Percentiles rank a stretch among this genome's conserved stretches.
Conservation (phyloP, 2,329 filamentous ascomycete species). For the Pseudogymnoascus sp. region DNA sequence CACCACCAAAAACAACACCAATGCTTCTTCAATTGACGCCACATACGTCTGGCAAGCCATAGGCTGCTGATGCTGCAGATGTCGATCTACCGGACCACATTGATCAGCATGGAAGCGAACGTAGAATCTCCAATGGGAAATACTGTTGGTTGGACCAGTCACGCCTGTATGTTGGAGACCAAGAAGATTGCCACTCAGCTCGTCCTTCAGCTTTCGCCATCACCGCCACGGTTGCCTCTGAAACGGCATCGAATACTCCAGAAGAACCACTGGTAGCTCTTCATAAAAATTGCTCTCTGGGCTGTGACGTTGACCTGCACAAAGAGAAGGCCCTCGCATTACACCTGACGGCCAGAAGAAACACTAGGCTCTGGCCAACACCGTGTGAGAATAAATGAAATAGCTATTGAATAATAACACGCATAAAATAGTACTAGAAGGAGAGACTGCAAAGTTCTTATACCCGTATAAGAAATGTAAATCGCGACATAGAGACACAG, state of each 20-base stretch:
- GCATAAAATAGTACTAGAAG: neutral
- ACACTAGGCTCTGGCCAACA: neutral
- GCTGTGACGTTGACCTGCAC: neutral
- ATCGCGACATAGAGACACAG: neutral
- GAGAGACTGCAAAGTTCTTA: neutral
- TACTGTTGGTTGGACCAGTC: neutral
- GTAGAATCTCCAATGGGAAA: neutral
- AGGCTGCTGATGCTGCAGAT: neutral
- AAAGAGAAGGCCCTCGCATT: neutral
- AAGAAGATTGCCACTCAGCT: neutral
- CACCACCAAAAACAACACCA: no score
- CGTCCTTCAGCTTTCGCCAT: neutral
- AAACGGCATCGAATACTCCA: neutral
- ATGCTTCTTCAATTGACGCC: neutral
- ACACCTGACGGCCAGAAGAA: neutral
- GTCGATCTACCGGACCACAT: neutral
- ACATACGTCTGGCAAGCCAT: neutral
- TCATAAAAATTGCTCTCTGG: neutral
- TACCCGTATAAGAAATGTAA: neutral
- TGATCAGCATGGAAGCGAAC: neutral
- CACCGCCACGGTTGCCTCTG: neutral
- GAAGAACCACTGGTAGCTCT: neutral
- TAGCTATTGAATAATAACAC: neutral
- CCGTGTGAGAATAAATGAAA: neutral
- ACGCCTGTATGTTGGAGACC: neutral